These are phyloP conservation scores for Sporothrix mexicana DNA, from an alignment of 2,329 filamentous ascomycete genomes.

Conservation along the genomic window DNA sequence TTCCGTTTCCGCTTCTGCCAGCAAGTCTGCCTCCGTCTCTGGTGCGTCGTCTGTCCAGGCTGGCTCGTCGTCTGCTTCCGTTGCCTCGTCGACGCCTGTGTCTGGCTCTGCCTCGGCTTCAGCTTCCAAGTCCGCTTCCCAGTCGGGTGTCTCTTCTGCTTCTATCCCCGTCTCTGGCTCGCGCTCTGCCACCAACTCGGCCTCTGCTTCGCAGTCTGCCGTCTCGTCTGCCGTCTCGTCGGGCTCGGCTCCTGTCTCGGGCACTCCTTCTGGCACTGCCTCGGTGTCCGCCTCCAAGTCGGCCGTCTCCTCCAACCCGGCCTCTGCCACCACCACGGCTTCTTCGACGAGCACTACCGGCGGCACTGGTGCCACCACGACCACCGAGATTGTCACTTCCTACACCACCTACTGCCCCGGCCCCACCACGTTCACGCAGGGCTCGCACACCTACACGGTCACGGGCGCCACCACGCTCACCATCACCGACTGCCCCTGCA, in stretches of 20 bases:
- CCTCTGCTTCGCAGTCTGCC: neutral
- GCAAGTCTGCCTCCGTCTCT: neutral
- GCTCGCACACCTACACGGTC: constrained; percentile 33
- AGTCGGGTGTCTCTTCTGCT: neutral
- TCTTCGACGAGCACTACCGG: neutral
- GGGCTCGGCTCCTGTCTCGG: no score
- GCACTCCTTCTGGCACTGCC: neutral
- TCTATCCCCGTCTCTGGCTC: neutral
- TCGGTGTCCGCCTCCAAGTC: constrained; percentile 3
- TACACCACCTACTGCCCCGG: constrained; percentile 33
- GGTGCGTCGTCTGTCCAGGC: no score
- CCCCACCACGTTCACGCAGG: constrained; percentile 29
- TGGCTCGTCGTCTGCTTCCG: no score
- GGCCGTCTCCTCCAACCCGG: neutral
- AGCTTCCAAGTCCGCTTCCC: neutral
- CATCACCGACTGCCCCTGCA: constrained; percentile 72
- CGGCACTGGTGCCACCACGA: constrained; percentile 10
- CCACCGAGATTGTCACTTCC: constrained; percentile 31
- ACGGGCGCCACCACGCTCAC: constrained; percentile 61
- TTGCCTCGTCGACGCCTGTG: no score
- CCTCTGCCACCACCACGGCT: neutral
- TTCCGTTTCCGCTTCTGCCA: neutral
- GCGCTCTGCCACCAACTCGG: neutral
- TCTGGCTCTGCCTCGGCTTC: neutral
- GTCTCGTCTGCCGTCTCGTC: neutral